phyloP scores from a whole-genome alignment of 2,329 filamentous ascomycete species.

The Aotearoamyces nothofagi region DNA sequence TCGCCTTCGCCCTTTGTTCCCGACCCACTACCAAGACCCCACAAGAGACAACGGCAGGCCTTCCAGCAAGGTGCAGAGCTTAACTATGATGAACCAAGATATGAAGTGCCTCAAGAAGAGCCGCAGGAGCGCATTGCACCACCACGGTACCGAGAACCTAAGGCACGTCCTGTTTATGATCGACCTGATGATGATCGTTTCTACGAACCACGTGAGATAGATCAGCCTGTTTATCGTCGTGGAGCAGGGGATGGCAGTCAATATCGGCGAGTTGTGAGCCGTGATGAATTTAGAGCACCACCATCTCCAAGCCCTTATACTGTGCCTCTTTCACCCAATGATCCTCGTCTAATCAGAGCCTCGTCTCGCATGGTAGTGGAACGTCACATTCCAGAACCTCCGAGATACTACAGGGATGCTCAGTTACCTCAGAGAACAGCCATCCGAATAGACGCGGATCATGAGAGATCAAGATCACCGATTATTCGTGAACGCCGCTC shows the following conservation, averaged over 20 bases:
- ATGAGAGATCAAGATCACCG: conserved; percentile 32
- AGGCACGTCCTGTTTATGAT: conserved; percentile 9
- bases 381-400: conserved; percentile 13
- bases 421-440: conserved; percentile 29
- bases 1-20: conserved; percentile 44
- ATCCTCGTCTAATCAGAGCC: conserved; percentile 12
- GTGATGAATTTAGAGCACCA: conserved; percentile 11
- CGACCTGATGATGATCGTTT: conserved; percentile 6
- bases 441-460: conserved; percentile 31
- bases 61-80: conserved; percentile 25
- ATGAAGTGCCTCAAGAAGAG: conserved; percentile 21
- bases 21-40: conserved; percentile 35
- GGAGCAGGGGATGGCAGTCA: conserved; percentile 14
- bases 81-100: conserved; percentile 29
- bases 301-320: conserved; percentile 14
- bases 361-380: conserved; percentile 14
- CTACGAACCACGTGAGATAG: conserved; percentile 6
- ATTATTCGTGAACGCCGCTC: conserved; percentile 26
- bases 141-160: conserved; percentile 9
- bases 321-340: conserved; percentile 12
- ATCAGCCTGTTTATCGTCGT: conserved; percentile 8
- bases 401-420: conserved; percentile 28
- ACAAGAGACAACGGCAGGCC: conserved; percentile 38
- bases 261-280: conserved; percentile 11
- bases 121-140: conserved; percentile 8